Evolutionary conservation across 139 green algal species (phyloP), one percentile per base, ranked within the genome.

Genomic region (Picochlorum sp.): DNA sequence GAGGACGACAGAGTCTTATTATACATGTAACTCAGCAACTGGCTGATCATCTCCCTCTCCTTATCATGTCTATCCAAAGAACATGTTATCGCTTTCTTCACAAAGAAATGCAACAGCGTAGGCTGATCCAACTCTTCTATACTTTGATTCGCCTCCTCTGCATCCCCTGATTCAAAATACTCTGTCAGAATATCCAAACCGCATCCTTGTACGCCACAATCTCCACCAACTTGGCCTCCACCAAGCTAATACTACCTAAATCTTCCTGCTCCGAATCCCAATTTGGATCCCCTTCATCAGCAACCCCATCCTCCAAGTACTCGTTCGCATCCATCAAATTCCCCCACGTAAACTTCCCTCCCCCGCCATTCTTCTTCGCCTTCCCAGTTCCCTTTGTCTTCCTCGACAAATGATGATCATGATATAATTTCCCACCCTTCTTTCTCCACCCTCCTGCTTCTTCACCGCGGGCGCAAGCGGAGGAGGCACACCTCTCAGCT

Each of bases 321-420:
- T 21, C 8, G n/a, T 47, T 50, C 14, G 72, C 63, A 15, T 80
- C 74, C 44, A 80, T 34, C 21, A 76, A 62, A 3, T 44, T 49
- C 20, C 87, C 88, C 90, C 90, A 96, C 0, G 87, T 94, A 71
- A 78, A 95, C 71, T 91, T 92, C 47, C 90, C 90, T 10, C 88
- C 89, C 4, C 56, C 83, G 0, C 89, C 89, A 34, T 75, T 74
- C 57, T 96, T 96, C 75, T 96, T 95, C 23, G 81, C 41, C 18
- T 63, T 74, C 6, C 87, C 85, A 3, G 56, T 63, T 59, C 51
- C 51, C 70, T 62, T 78, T 78, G 51, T 70, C 72, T 41, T 49
- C 26, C 72, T 61, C 26, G 67, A 78, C 13, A 77, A 49, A 63
- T 79, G 68, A 57, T 77, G 67, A 50, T 79, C 72, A 44, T 79